Percentiles rank a stretch among this genome's conserved stretches.
phyloP scores from a whole-genome alignment of 106 monocot genomes.

The Dioscorea dumetorum region DNA sequence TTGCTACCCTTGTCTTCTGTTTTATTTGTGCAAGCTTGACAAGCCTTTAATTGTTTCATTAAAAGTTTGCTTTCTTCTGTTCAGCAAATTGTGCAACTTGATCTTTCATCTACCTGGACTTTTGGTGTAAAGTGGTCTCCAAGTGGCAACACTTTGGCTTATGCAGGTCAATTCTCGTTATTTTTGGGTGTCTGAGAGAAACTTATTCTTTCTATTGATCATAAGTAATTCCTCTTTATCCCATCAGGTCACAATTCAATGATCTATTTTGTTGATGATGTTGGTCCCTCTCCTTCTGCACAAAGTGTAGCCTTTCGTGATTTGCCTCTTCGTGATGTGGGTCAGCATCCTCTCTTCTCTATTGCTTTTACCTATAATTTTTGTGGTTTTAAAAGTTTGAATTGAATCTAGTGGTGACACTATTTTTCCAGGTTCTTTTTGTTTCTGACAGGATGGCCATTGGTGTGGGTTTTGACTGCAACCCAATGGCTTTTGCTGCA shows the following conservation, averaged over 20 bases:
- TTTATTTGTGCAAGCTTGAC: background rate
- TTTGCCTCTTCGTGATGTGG: constrained; percentile 99
- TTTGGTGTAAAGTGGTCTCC: constrained; percentile 97
- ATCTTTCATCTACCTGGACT: constrained; percentile 83
- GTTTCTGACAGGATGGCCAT: constrained; percentile 75
- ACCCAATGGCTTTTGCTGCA: constrained; percentile 78
- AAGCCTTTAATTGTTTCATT: background rate
- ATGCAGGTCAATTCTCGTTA: constrained; percentile 51
- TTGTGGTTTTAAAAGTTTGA: too few relatives aligned
- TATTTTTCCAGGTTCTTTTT: constrained; percentile 67
- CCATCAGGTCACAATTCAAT: constrained; percentile 80
- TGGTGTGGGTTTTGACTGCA: constrained; percentile 91
- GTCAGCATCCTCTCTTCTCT: constrained; percentile 78
- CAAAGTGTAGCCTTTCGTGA: constrained; percentile 85
- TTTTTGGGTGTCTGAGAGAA: too few relatives aligned
- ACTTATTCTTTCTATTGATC: too few relatives aligned
- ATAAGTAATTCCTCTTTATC: too few relatives aligned
- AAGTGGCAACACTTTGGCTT: constrained; percentile 83
- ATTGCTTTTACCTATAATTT: too few relatives aligned
- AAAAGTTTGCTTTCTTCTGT: background rate
- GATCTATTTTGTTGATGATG: constrained; percentile 92
- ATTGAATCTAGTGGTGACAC: background rate
- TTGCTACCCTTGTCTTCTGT: constrained; percentile 5
- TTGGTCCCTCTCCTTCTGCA: constrained; percentile 72
- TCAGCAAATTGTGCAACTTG: constrained; percentile 96